Percentiles rank a stretch among this genome's conserved stretches.
These are phyloP conservation scores for Fraxinus cuspidata DNA, from an alignment of 257 asterid species.

Conservation along the genomic window DNA sequence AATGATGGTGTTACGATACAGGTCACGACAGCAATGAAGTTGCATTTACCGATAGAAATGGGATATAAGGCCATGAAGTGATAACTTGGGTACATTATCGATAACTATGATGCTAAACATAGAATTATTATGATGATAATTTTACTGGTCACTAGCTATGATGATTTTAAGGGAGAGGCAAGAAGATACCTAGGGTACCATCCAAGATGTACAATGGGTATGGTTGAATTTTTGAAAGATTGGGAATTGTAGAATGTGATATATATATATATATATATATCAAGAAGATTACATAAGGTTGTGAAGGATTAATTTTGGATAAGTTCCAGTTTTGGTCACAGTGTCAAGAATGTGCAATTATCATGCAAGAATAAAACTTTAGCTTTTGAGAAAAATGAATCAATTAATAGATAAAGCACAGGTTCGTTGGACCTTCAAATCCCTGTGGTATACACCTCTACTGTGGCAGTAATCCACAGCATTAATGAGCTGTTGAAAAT, in stretches of 20 bases:
- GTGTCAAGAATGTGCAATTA: background rate
- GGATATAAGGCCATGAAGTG: background rate
- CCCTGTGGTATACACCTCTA: conserved; percentile 82
- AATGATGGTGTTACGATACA: background rate
- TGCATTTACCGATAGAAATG: background rate
- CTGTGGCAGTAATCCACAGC: conserved; percentile 93
- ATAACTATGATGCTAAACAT: background rate
- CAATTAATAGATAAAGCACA: background rate
- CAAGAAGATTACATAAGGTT: background rate
- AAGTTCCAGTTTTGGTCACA: background rate
- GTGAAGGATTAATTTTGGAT: background rate
- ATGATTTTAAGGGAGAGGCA: background rate
- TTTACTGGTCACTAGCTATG: background rate
- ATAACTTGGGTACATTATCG: background rate
- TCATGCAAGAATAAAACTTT: background rate
- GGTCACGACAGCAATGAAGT: background rate
- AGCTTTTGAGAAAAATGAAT: conserved; percentile 10
- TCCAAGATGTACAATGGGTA: background rate
- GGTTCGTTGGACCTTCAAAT: conserved; percentile 57
- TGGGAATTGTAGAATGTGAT: background rate
- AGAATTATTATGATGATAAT: background rate
- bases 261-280: too few relatives aligned
- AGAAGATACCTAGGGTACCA: background rate
- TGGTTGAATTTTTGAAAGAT: too few relatives aligned
- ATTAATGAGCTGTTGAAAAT: conserved; percentile 80